These are phyloP conservation scores for Xylaria telfairii DNA, from an alignment of 495 filamentous ascomycete genomes.

Conservation along the genomic window DNA sequence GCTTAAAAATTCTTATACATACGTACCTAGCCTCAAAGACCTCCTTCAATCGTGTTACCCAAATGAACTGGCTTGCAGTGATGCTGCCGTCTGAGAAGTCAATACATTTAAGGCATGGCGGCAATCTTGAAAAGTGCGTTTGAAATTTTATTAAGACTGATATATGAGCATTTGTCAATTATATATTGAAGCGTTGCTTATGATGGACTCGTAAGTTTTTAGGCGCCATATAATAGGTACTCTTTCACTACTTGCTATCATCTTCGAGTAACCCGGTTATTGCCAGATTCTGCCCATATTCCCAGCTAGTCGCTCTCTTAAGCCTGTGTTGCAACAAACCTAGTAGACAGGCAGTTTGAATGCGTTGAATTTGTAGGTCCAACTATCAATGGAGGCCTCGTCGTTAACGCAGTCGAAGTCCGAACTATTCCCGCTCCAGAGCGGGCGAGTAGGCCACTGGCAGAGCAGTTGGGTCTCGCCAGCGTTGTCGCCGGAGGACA, in stretches of 20 bases:
- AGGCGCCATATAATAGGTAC: not conserved
- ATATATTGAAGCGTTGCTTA: not conserved
- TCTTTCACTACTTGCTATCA: not conserved
- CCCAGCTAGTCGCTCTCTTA: not conserved
- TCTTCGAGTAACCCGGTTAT: not conserved
- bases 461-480: conserved; percentile 46
- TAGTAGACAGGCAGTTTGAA: conserved; percentile 27
- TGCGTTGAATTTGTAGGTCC: conserved; percentile 33
- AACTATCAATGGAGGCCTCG: conserved; percentile 47
- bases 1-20: too few relatives aligned
- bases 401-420: conserved; percentile 52
- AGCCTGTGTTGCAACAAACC: not conserved
- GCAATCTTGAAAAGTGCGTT: not conserved
- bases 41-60: not conserved
- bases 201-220: not conserved
- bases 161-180: too few relatives aligned
- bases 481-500: conserved; percentile 39
- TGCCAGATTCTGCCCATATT: not conserved
- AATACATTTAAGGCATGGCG: not conserved
- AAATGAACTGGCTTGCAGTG: too few relatives aligned
- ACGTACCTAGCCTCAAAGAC: not conserved
- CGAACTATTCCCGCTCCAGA: conserved; percentile 42
- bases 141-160: too few relatives aligned
- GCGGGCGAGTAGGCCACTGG: conserved; percentile 52
- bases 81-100: too few relatives aligned